These are phyloP conservation scores for Pythium brachiatum DNA, from an alignment of 352 stramenopile genomes.

Conservation along the genomic window DNA sequence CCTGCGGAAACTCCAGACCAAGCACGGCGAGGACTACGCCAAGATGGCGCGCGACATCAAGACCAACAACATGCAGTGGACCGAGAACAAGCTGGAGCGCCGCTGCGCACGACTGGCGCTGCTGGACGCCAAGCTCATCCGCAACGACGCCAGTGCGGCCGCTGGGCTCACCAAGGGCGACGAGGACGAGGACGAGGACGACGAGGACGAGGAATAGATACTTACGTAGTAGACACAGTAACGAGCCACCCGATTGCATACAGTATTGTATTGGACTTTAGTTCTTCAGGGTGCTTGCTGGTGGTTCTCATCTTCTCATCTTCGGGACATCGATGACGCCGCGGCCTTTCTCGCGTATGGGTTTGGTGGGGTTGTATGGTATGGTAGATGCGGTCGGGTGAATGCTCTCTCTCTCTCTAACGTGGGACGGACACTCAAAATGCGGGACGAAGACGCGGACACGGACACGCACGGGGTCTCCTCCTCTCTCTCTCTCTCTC, in stretches of 20 bases:
- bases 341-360: background rate
- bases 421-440: conserved; percentile 17
- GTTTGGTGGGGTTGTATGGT: background rate
- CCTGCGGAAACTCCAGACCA: conserved; percentile 62
- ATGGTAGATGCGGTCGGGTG: background rate
- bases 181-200: conserved; percentile 12
- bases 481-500: background rate
- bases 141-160: conserved; percentile 19
- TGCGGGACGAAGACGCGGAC: conserved; percentile 6
- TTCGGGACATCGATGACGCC: background rate
- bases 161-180: conserved; percentile 13
- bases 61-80: conserved; percentile 85
- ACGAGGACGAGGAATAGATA: conserved; percentile 19
- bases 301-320: background rate
- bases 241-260: conserved; percentile 3
- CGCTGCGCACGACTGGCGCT: conserved; percentile 73
- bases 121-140: conserved; percentile 73
- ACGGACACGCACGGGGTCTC: background rate
- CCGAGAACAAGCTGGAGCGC: conserved; percentile 60
- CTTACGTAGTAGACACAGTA: conserved; percentile 1
- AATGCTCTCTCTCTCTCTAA: conserved; percentile 25
- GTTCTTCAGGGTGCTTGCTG: conserved; percentile 5
- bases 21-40: conserved; percentile 69
- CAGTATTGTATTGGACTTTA: conserved; percentile 12
- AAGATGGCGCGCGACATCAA: conserved; percentile 84